Evolutionary conservation across 352 stramenopile species (phyloP).

Genomic region (Phytophthora niederhauseri): DNA sequence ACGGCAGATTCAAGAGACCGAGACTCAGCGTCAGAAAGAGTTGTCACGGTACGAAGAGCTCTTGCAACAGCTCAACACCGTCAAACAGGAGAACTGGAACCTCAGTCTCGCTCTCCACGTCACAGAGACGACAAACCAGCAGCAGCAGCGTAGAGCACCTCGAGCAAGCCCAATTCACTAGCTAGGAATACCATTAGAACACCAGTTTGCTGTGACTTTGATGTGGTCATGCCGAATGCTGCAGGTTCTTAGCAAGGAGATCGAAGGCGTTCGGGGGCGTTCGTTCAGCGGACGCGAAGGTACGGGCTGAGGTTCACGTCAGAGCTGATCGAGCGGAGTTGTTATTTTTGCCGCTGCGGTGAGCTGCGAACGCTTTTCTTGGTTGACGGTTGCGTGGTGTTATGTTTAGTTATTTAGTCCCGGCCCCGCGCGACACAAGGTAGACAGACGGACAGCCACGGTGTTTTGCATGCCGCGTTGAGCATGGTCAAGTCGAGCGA

Average conservation of each 20-base stretch:
- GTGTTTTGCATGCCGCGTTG: not conserved
- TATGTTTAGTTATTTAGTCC: conserved; percentile 2
- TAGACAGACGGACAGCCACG: not conserved
- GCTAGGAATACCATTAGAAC: conserved; percentile 7
- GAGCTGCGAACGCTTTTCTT: not conserved
- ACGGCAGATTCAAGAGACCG: conserved; percentile 40
- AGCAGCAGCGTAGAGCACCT: conserved; percentile 12
- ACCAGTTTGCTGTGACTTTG: not conserved
- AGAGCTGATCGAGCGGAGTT: not conserved
- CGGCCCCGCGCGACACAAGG: not conserved
- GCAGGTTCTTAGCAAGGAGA: not conserved
- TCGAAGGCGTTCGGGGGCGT: not conserved
- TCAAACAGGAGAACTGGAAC: conserved; percentile 76
- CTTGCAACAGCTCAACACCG: conserved; percentile 53
- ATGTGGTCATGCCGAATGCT: not conserved
- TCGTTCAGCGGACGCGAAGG: not conserved
- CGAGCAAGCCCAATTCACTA: conserved; percentile 16
- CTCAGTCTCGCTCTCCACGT: conserved; percentile 72
- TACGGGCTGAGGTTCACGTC: conserved; percentile 1
- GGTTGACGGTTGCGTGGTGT: conserved; percentile 4
- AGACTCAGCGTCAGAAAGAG: conserved; percentile 41
- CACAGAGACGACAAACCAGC: conserved; percentile 43
- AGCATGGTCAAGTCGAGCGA: conserved; percentile 7
- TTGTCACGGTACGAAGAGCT: conserved; percentile 52
- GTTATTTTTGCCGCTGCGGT: conserved; percentile 5